A percentile compares a stretch with the other conserved stretches of the same genome.
phyloP scores from a whole-genome alignment of 192 early-diverging fungal species.

The Ambispora gerdemannii region DNA sequence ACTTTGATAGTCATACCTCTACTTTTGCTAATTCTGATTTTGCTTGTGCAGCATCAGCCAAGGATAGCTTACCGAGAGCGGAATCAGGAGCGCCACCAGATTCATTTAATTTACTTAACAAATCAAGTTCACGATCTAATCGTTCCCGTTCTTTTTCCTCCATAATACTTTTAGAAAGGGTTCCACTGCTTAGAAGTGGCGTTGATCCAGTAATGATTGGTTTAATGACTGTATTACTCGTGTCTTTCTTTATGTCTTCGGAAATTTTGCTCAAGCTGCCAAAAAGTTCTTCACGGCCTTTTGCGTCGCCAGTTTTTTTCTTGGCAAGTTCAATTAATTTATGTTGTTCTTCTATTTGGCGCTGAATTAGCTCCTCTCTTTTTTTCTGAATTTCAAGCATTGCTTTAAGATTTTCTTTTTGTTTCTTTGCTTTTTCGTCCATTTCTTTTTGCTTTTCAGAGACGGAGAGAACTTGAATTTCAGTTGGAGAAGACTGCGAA shows the following conservation, averaged over 20 bases:
- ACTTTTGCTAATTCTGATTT: constrained; percentile 48
- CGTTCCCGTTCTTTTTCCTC: constrained; percentile 47
- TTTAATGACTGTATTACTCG: constrained; percentile 31
- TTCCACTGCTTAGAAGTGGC: constrained; percentile 31
- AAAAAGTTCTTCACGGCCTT: constrained; percentile 48
- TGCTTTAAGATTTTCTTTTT: constrained; percentile 48
- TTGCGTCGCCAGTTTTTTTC: constrained; percentile 47
- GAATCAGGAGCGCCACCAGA: constrained; percentile 12
- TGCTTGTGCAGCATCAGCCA: constrained; percentile 29
- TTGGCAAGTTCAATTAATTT: constrained; percentile 50
- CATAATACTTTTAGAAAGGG: constrained; percentile 37
- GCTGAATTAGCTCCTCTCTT: constrained; percentile 53
- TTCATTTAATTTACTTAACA: constrained; percentile 32
- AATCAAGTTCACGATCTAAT: constrained; percentile 54
- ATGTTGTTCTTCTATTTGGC: constrained; percentile 66
- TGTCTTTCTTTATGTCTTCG: constrained; percentile 43
- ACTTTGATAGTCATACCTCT: constrained; percentile 47
- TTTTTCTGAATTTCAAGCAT: constrained; percentile 56
- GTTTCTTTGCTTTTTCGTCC: constrained; percentile 49
- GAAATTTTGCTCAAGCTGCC: constrained; percentile 48
- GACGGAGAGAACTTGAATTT: constrained; percentile 41
- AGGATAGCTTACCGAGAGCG: constrained; percentile 24
- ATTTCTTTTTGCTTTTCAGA: constrained; percentile 44
- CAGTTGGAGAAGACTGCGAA: constrained; percentile 37
- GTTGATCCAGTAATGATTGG: constrained; percentile 12